A percentile compares a stretch with the other conserved stretches of the same genome.
phyloP scores from a whole-genome alignment of 805 yeast species.

The Spathaspora hagerdaliae region DNA sequence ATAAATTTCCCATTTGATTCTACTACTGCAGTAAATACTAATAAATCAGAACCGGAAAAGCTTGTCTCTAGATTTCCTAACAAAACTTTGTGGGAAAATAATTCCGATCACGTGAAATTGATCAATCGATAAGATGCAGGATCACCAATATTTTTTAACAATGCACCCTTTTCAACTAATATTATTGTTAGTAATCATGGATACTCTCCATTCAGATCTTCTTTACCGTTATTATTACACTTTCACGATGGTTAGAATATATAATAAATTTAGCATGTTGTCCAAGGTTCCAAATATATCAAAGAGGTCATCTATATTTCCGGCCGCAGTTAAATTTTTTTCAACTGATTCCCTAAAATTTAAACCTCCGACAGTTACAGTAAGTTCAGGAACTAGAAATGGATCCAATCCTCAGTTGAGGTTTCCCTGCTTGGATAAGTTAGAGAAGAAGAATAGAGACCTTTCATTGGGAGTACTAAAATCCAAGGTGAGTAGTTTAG shows the following conservation, averaged over 20 bases:
- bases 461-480: constrained; percentile 13
- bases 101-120: constrained; percentile 4
- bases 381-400: background rate
- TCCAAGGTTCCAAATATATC: no score
- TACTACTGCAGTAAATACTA: no score
- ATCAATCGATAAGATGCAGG: constrained; percentile 1
- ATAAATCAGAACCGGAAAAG: no score
- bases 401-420: constrained; percentile 62
- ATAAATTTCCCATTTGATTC: background rate
- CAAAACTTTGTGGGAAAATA: background rate
- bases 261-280: no score
- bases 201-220: no score
- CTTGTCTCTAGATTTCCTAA: no score
- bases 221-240: no score
- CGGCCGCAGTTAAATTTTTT: background rate
- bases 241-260: no score
- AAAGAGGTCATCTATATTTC: background rate
- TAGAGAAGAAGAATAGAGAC: constrained; percentile 51
- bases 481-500: constrained; percentile 32
- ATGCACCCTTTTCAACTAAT: no score
- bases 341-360: background rate
- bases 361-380: background rate
- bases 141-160: background rate
- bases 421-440: constrained; percentile 82
- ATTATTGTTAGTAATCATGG: no score